Evolutionary conservation across 75 land plant genomes (phyloP), one percentile per base, ranked within the genome.

Genomic region (Cupressus sempervirens): DNA sequence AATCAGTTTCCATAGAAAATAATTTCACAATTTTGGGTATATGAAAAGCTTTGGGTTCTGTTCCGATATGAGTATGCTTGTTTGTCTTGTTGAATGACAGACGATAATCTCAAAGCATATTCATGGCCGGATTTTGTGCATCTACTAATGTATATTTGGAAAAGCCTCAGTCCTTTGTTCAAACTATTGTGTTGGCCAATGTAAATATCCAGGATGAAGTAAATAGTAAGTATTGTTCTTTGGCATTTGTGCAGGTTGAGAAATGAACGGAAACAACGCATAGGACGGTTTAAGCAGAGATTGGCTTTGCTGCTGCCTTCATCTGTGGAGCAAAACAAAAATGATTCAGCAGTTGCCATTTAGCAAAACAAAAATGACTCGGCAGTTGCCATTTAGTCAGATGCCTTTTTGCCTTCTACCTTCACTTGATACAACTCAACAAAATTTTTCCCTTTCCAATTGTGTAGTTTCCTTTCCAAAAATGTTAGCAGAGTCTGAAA

Each of bases 241-340:
- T 79, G 26, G 46, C 43, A 79, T 52, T 82, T 88, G 43, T 83
- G 86, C 86, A 89, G 90, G 84, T 84, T 90, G 43, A 84, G 90
- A 36, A 86, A 88, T 32, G 84, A 88, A 34, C 84, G 89, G 70
- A 88, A 16, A 84, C 86, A 85, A 40, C 52, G 86, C 36, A 88
- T 89, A 72, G 86, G 81, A 58, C 88, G 90, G 54, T 89, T 87
- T 84, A 89, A 88, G 81, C 90, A 90, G 50, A 85, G 90, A 45
- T 89, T 89, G 34, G 89, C 90, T 20, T 82, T 89, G 83, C 84
- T 89, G 67, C 81, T 89, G 83, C 90, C 89, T 79, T 43, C 81
- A 45, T 79, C 81, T 15, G 43, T 79, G 81, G 81, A 79, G 45
- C 48, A 79, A 79, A 79, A 43, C 43, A 79, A 79, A 79, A 79